Conservation (phyloP, 2,329 filamentous ascomycete genomes). For the Aaosphaeria pasadenensis region DNA sequence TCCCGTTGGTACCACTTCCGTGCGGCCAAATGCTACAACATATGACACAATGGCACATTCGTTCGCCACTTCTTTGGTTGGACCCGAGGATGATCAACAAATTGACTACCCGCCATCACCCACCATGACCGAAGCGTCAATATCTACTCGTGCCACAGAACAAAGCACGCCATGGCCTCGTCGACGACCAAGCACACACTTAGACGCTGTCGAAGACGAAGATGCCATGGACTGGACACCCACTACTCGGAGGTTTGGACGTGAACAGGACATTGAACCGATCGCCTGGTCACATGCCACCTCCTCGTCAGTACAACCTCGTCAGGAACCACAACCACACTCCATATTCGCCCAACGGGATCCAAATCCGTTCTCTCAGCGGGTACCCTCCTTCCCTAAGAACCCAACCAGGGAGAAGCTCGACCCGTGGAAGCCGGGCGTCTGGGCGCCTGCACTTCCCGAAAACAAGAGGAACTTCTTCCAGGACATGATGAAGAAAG, state of each 20-base stretch:
- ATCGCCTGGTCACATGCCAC: constrained; percentile 1
- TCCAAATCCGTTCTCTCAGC: constrained; percentile 64
- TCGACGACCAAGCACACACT: constrained; percentile 4
- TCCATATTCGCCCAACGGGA: constrained; percentile 29
- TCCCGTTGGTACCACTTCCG: constrained; percentile 21
- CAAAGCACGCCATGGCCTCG: constrained; percentile 11
- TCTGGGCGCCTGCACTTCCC: constrained; percentile 49
- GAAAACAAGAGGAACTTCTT: constrained; percentile 55
- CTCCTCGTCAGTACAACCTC: constrained; percentile 3
- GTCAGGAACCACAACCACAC: constrained; percentile 9
- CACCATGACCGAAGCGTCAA: constrained; percentile 22
- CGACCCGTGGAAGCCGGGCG: constrained; percentile 54
- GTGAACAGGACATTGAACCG: constrained; percentile 15
- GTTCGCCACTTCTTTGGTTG: constrained; percentile 40
- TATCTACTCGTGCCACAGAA: constrained; percentile 6
- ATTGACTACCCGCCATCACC: constrained; percentile 29
- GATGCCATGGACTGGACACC: constrained; percentile 76
- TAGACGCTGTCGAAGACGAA: constrained; percentile 13
- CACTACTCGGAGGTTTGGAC: constrained; percentile 44
- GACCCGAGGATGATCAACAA: constrained; percentile 14
- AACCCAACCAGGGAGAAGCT: constrained; percentile 57
- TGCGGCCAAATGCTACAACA: constrained; percentile 21
- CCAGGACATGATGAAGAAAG: constrained; percentile 27
- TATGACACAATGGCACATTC: constrained; percentile 35
- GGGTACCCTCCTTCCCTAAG: constrained; percentile 65